These are phyloP conservation scores for Fusarium sulawesiense DNA, from an alignment of 2,329 filamentous ascomycete genomes.

Conservation along the genomic window DNA sequence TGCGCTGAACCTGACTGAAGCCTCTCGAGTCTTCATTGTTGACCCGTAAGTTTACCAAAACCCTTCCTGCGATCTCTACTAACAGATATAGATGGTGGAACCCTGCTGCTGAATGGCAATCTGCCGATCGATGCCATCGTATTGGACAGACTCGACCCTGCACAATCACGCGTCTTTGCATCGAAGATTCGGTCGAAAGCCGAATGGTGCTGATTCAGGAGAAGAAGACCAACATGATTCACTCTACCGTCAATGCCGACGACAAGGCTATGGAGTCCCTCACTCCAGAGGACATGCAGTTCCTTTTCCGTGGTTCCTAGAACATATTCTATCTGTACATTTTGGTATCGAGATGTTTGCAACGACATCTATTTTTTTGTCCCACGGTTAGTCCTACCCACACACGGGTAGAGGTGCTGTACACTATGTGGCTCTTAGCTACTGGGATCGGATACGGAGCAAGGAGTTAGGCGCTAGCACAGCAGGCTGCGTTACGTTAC, in stretches of 20 bases:
- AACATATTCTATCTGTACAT: background rate
- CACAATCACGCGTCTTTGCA: constrained; percentile 92
- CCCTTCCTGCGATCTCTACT: constrained; percentile 23
- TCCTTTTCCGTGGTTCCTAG: constrained; percentile 84
- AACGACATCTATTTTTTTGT: background rate
- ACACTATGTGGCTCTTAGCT: constrained; percentile 15
- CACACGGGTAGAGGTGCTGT: background rate
- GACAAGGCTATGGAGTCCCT: constrained; percentile 90
- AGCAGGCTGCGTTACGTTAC: background rate
- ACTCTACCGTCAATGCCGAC: constrained; percentile 94
- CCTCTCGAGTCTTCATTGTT: constrained; percentile 93
- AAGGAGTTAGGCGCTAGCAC: constrained; percentile 12
- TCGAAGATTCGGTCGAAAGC: constrained; percentile 96
- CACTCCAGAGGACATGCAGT: constrained; percentile 92
- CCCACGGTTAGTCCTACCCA: background rate
- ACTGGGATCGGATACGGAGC: constrained; percentile 14
- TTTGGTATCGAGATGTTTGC: background rate
- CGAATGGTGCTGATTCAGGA: constrained; percentile 96
- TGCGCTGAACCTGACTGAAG: constrained; percentile 93
- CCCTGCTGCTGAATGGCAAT: constrained; percentile 99
- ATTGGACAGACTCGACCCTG: constrained; percentile 96
- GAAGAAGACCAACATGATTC: constrained; percentile 99
- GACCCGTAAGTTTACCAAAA: constrained; percentile 77
- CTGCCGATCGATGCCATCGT: constrained; percentile 91
- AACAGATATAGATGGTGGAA: constrained; percentile 86